Percentiles rank a stretch among this genome's conserved stretches.
Evolutionary conservation across 164 flowering plant species (phyloP).

Genomic region (Dillenia suffruticosa): DNA sequence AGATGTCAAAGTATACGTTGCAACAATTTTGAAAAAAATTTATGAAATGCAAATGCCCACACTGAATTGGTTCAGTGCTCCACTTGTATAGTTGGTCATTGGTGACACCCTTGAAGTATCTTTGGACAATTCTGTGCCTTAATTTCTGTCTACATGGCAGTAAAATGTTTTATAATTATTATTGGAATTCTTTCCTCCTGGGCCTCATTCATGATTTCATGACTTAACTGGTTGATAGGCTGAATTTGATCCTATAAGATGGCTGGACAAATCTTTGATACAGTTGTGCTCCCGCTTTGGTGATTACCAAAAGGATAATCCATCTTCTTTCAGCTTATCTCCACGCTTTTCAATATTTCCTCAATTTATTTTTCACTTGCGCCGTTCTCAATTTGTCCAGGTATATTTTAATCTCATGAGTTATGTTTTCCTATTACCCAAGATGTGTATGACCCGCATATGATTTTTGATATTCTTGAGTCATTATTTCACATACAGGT

Average conservation of each 20-base stretch:
- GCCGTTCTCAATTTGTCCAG: slow-evolving; percentile 98
- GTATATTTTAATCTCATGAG: slow-evolving; percentile 22
- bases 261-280: slow-evolving; percentile 91
- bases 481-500: slow-evolving; percentile 42
- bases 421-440: neutral
- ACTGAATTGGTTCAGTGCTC: neutral
- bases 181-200: neutral
- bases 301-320: slow-evolving; percentile 86
- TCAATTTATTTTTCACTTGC: slow-evolving; percentile 82
- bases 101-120: no score
- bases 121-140: no score
- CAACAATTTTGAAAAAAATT: no score
- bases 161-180: no score
- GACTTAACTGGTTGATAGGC: slow-evolving; percentile 49
- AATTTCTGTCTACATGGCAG: no score
- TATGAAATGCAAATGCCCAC: no score
- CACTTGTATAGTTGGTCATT: neutral
- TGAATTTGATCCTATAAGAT: slow-evolving; percentile 93
- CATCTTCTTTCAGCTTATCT: slow-evolving; percentile 84
- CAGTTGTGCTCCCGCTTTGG: slow-evolving; percentile 86
- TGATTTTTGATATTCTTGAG: neutral
- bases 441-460: neutral
- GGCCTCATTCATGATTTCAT: neutral
- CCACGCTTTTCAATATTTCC: slow-evolving; percentile 92
- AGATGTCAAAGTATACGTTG: no score